Evolutionary conservation across 371 early-diverging fungal genomes (phyloP), one percentile per base, ranked within the genome.

Genomic region (Entomophthora muscae): DNA sequence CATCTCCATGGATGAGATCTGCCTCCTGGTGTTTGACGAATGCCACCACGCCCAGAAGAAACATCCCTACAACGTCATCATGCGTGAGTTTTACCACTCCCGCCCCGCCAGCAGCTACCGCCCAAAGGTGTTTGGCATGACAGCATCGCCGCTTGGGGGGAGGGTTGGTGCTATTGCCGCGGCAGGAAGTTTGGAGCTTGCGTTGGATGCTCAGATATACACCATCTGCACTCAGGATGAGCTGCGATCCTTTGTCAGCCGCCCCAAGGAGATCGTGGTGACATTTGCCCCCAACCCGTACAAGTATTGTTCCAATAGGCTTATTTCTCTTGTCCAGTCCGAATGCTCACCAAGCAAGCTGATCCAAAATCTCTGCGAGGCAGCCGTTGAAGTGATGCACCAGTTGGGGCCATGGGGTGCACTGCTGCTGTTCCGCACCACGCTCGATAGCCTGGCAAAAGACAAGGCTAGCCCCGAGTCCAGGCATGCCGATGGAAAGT

Each of bases 51-150:
- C 90, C 2, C 77, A 86, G 21, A 87, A 86, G 66, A 73, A 76
- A 31, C 90, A 92, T 64, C 85, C 89, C 0, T 93, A 88, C 72
- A n/a, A n/a, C n/a, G 82, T 82, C 31, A 85, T 95, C 42, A 91
- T 94, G 90, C 74, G 78, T 23, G 81, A 88, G 61, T 88, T 88
- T 68, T 93, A 92, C 67, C 75, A 80, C 54, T 65, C 68, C n/a
- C 72, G 76, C 27, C 73, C 74, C 26, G 17, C 27, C 0, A 61
- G 63, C 0, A 69, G 70, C 0, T 68, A 76, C 3, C 70, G 84
- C 23, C 95, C 95, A 7, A 84, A 83, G 65, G 77, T 95, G 0
- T 90, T 95, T 71, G 93, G 93, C 3, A 88, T 96, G 90, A 93
- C 96, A 0, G 95, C 96, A 1, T 93, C 91, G 3, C 92, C 95